phyloP scores from a whole-genome alignment of 495 filamentous ascomycete genomes.

The Hyphodiscus hymeniophilus region DNA sequence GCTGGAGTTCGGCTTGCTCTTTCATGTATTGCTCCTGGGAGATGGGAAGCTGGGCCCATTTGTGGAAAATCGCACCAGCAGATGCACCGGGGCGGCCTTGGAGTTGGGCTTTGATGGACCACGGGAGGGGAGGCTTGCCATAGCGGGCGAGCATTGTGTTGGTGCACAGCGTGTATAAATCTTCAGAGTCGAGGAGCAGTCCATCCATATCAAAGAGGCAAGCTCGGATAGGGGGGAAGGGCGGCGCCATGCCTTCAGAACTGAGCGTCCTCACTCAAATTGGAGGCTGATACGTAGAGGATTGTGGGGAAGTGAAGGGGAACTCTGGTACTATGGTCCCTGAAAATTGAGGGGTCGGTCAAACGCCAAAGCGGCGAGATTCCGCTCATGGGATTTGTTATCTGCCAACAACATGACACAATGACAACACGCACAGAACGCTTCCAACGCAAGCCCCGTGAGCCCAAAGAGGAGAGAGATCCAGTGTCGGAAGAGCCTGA shows the following conservation, averaged over 20 bases:
- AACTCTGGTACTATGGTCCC: neutral
- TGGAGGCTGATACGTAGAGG: too few relatives aligned
- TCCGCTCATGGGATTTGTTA: conserved; percentile 1
- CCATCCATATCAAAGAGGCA: conserved; percentile 99
- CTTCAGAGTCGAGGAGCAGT: conserved; percentile 87
- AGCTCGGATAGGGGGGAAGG: conserved; percentile 65
- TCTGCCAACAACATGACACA: neutral
- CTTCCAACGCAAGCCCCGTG: conserved; percentile 17
- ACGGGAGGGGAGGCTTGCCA: conserved; percentile 65
- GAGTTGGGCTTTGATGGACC: conserved; percentile 88
- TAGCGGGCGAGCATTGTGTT: conserved; percentile 74
- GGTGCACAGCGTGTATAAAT: conserved; percentile 77
- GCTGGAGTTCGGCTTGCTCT: conserved; percentile 53
- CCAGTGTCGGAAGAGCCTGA: conserved; percentile 9
- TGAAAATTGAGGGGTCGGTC: neutral
- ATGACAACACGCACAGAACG: conserved; percentile 26
- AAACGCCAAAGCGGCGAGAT: conserved; percentile 6
- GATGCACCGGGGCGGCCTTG: conserved; percentile 83
- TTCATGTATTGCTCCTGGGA: conserved; percentile 50
- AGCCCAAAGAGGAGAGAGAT: conserved; percentile 6
- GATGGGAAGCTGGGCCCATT: conserved; percentile 87
- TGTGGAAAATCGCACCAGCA: conserved; percentile 39
- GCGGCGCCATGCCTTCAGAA: too few relatives aligned
- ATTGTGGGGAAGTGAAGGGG: too few relatives aligned
- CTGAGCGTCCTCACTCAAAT: too few relatives aligned